A percentile compares a stretch with the other conserved stretches of the same genome.
These are phyloP conservation scores for Candida wancherniae DNA, from an alignment of 805 yeast species.

Conservation along the genomic window DNA sequence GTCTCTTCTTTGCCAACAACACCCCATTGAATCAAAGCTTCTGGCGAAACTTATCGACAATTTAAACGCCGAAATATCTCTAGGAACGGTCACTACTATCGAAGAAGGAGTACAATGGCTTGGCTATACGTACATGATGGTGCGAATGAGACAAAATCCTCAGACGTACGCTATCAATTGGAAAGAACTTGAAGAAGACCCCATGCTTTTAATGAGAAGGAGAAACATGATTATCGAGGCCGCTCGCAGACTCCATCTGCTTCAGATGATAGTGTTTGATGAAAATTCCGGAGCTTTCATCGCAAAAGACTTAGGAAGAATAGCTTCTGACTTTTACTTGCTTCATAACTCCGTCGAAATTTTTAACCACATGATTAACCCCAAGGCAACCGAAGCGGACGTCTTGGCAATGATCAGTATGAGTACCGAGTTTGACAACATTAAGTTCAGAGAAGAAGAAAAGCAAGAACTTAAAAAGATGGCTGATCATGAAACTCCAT, in stretches of 20 bases:
- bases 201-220: conserved; percentile 67
- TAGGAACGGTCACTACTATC: conserved; percentile 91
- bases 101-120: conserved; percentile 96
- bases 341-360: conserved; percentile 82
- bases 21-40: conserved; percentile 88
- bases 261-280: conserved; percentile 93
- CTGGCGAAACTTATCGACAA: conserved; percentile 80
- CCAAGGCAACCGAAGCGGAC: conserved; percentile 88
- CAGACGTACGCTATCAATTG: conserved; percentile 87
- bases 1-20: conserved; percentile 86
- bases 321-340: conserved; percentile 90
- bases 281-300: conserved; percentile 74
- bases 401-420: conserved; percentile 80
- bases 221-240: conserved; percentile 73
- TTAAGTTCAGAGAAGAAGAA: conserved; percentile 88
- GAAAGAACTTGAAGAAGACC: conserved; percentile 81
- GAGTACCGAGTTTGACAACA: conserved; percentile 90
- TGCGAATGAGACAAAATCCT: conserved; percentile 92
- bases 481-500: conserved; percentile 57
- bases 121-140: conserved; percentile 94
- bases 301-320: conserved; percentile 86
- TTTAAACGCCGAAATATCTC: conserved; percentile 90
- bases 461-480: conserved; percentile 62
- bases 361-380: conserved; percentile 79
- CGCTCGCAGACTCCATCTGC: conserved; percentile 73